phyloP scores from a whole-genome alignment of 768 basidiomycete genomes.

The Phallus indusiatus region DNA sequence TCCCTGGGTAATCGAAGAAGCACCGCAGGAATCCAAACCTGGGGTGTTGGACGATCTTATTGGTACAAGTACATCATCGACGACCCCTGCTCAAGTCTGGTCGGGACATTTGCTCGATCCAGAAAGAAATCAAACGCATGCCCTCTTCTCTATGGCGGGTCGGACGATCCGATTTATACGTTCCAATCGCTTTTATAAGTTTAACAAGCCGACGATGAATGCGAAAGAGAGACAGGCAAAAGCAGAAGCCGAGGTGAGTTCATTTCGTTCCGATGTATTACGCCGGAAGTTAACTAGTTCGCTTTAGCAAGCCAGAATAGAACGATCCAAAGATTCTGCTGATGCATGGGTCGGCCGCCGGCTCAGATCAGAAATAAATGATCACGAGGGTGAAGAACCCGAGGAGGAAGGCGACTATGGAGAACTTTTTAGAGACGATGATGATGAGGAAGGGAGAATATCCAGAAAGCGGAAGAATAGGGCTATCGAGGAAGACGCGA shows the following conservation, averaged over 20 bases:
- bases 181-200: constrained; percentile 86
- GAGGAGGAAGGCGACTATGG: constrained; percentile 19
- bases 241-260: constrained; percentile 51
- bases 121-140: constrained; percentile 59
- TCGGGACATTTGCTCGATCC: constrained; percentile 75
- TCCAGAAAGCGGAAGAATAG: constrained; percentile 38
- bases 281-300: background rate
- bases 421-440: constrained; percentile 30
- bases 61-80: background rate
- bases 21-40: constrained; percentile 26
- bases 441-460: constrained; percentile 41
- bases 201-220: constrained; percentile 75
- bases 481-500: constrained; percentile 70
- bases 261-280: background rate
- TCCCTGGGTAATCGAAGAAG: constrained; percentile 90
- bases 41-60: background rate
- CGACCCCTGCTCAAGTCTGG: constrained; percentile 52
- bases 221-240: no score
- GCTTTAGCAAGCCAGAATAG: constrained; percentile 36
- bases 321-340: constrained; percentile 72
- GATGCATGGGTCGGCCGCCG: no score
- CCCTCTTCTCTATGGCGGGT: constrained; percentile 77
- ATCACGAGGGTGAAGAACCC: constrained; percentile 58
- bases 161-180: constrained; percentile 85
- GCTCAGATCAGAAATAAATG: no score